Evolutionary conservation across 2,329 filamentous ascomycete species (phyloP).

Genomic region (Aschersonia sp.): DNA sequence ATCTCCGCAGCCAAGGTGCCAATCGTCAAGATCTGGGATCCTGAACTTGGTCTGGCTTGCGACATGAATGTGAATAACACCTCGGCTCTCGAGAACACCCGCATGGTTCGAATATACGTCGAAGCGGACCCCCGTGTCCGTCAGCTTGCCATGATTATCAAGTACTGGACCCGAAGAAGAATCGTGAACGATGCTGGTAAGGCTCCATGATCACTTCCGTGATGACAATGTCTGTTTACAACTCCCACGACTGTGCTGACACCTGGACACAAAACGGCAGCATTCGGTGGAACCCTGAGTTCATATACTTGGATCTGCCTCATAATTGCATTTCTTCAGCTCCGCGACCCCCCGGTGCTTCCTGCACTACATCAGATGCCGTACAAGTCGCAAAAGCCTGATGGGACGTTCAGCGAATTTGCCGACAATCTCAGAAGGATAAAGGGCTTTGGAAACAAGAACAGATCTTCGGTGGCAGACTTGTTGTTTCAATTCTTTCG

Average conservation of each 20-base stretch:
- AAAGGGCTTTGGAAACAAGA: constrained; percentile 58
- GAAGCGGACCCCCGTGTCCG: constrained; percentile 83
- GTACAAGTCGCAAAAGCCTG: constrained; percentile 32
- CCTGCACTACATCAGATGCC: constrained; percentile 66
- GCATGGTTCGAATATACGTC: constrained; percentile 96
- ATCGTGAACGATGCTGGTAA: constrained; percentile 92
- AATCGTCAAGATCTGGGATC: constrained; percentile 98
- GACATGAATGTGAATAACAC: constrained; percentile 99
- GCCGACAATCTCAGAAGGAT: constrained; percentile 73
- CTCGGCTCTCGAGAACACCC: constrained; percentile 83
- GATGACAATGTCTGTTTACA: no score
- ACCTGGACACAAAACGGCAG: constrained; percentile 26
- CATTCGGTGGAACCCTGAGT: constrained; percentile 83
- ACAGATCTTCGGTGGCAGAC: constrained; percentile 69
- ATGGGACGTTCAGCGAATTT: constrained; percentile 61
- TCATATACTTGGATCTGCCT: constrained; percentile 99
- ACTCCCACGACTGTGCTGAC: neutral
- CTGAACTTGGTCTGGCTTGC: constrained; percentile 73
- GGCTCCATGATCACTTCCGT: neutral
- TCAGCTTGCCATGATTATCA: constrained; percentile 89
- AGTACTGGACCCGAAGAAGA: constrained; percentile 88
- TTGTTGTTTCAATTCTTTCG: constrained; percentile 94
- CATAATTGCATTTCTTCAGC: constrained; percentile 91
- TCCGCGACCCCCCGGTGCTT: constrained; percentile 67
- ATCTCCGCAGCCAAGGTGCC: constrained; percentile 91